Percentiles rank a stretch among this genome's conserved stretches.
Evolutionary conservation across 306 rosid species (phyloP).

Genomic region (Sicyos edulis): DNA sequence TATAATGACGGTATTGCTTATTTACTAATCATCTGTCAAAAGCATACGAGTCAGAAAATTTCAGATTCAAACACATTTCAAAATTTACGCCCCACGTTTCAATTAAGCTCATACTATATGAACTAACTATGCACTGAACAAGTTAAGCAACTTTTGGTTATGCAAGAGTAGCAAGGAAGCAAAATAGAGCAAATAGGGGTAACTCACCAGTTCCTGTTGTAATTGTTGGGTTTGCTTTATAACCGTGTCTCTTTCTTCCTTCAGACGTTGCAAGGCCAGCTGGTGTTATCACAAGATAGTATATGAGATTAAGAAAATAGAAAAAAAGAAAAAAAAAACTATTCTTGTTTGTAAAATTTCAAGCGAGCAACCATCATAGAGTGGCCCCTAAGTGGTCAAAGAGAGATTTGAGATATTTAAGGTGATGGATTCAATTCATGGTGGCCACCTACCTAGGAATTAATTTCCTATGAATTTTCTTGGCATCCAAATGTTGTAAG

Average conservation of each 20-base stretch:
- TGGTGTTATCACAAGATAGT: conserved; percentile 20
- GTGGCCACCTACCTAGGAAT: no score
- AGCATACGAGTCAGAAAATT: not conserved
- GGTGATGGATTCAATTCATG: no score
- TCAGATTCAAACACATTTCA: not conserved
- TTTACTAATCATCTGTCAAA: not conserved
- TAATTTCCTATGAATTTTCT: no score
- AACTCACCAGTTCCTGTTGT: conserved; percentile 77
- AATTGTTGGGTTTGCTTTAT: conserved; percentile 62
- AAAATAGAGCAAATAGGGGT: conserved; percentile 7
- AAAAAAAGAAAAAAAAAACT: conserved; percentile 19
- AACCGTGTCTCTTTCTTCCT: conserved; percentile 81
- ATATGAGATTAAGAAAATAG: conserved; percentile 1
- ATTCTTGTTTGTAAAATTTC: not conserved
- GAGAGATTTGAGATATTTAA: no score
- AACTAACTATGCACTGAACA: not conserved
- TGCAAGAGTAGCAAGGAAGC: not conserved
- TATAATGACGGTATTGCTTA: not conserved
- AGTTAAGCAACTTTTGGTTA: not conserved
- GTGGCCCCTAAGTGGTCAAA: no score
- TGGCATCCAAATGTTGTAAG: no score
- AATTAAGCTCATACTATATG: not conserved
- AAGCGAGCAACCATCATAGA: no score
- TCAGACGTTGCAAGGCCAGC: conserved; percentile 51
- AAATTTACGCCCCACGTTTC: not conserved